A percentile compares a stretch with the other conserved stretches of the same genome.
Conservation (phyloP, 257 asterid species). For the Primulina eburnea region DNA sequence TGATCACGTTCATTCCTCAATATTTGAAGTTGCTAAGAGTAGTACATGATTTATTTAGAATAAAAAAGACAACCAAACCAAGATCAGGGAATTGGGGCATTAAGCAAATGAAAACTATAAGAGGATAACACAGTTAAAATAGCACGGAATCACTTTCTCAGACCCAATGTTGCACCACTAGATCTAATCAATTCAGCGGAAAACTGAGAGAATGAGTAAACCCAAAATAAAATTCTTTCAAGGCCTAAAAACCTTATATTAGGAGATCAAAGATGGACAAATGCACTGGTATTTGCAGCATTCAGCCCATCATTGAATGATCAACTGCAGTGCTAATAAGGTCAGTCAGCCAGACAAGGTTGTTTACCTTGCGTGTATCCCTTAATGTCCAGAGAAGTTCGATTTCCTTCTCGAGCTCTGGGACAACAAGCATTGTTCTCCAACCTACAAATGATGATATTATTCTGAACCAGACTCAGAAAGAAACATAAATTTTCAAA, state of each 20-base stretch:
- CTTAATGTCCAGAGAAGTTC: conserved; percentile 69
- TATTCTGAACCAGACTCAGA: conserved; percentile 28
- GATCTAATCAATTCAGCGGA: neutral
- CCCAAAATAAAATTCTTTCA: neutral
- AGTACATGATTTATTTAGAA: conserved; percentile 10
- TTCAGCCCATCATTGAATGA: neutral
- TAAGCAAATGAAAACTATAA: neutral
- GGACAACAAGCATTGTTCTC: conserved; percentile 99
- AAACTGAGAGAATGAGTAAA: neutral
- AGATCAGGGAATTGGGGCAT: conserved; percentile 3
- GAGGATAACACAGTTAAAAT: neutral
- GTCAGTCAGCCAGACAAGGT: neutral
- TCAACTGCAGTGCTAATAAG: conserved; percentile 8
- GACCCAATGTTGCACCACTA: conserved; percentile 10
- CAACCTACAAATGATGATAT: conserved; percentile 57
- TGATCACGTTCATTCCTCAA: conserved; percentile 76
- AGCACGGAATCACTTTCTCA: conserved; percentile 17
- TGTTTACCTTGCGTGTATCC: conserved; percentile 75
- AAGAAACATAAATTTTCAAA: conserved; percentile 18
- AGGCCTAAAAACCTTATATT: conserved; percentile 9
- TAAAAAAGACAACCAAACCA: conserved; percentile 3
- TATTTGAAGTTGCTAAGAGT: conserved; percentile 67
- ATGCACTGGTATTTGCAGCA: conserved; percentile 4
- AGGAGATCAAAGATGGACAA: conserved; percentile 1
- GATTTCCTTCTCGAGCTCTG: conserved; percentile 97